phyloP scores from a whole-genome alignment of 495 filamentous ascomycete genomes.

The Penicillium odoratum region DNA sequence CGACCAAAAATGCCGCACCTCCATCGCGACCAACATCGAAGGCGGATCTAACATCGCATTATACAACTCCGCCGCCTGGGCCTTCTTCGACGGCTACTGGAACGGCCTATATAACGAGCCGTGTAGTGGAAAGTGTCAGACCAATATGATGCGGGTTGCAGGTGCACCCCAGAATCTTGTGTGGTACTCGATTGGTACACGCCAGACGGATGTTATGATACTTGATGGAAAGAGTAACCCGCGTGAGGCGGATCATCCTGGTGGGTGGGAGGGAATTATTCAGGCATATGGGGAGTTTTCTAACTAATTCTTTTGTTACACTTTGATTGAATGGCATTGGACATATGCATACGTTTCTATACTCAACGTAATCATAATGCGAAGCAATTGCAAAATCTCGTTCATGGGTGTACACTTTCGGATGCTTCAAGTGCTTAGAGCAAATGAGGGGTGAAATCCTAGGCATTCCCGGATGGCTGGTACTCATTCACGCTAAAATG shows the following conservation, averaged over 20 bases:
- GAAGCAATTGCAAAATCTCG: not conserved
- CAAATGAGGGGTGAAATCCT: too few species aligned
- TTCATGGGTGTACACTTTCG: too few species aligned
- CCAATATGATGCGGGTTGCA: constrained; percentile 43
- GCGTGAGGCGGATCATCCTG: constrained; percentile 43
- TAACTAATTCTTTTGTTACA: constrained; percentile 7
- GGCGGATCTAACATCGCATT: constrained; percentile 51
- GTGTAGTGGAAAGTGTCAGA: constrained; percentile 43
- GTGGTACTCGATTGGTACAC: constrained; percentile 46
- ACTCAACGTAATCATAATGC: constrained; percentile 7
- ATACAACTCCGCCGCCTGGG: constrained; percentile 56
- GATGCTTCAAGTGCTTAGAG: too few species aligned
- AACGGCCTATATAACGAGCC: constrained; percentile 33
- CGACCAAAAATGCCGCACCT: constrained; percentile 42
- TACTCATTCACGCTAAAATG: too few species aligned
- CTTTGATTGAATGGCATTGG: constrained; percentile 1
- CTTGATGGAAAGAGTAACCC: constrained; percentile 33
- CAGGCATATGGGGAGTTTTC: constrained; percentile 40
- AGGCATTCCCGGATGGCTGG: too few species aligned
- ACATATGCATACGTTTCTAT: constrained; percentile 8
- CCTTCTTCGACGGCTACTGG: constrained; percentile 47
- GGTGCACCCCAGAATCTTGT: constrained; percentile 32
- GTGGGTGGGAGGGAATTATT: constrained; percentile 57
- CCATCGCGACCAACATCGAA: constrained; percentile 36
- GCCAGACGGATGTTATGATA: constrained; percentile 44